Evolutionary conservation across 805 yeast species (phyloP), one percentile per base, ranked within the genome.

Genomic region (Cyberlindnera amylophila): DNA sequence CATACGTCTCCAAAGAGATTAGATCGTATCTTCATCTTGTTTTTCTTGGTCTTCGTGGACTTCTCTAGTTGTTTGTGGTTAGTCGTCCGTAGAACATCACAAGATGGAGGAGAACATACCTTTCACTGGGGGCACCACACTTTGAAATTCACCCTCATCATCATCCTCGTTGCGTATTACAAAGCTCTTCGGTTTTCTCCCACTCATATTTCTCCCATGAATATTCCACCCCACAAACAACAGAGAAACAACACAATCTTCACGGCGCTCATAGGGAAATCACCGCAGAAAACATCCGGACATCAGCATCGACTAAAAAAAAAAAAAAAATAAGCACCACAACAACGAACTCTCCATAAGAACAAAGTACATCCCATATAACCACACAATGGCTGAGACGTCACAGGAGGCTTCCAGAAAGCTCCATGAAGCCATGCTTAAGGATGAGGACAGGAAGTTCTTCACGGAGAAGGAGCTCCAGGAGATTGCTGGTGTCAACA

Each of bases 381-480:
- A 32, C 24, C 21, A 31, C 11, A 26, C 17, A 9, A 33, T 14
- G 29, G 19, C 23, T 8, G 24, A 21, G 8, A 23, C n/a, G n/a
- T 19, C 13, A 9, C 39, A 35, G 33, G 40, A 30, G 12, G 26
- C 24, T 27, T 45, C 48, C 12, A 21, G 67, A 44, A 62, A 59
- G 39, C 72, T 89, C 43, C 90, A 89, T 57, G 63, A 59, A 39
- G 68, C 70, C 47, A 88, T 89, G 95, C 63, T 77, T 48, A 70
- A 66, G 44, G 62, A 66, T 31, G 71, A 74, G 0, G 53, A 74
- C 0, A 66, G 72, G 17, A 69, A 75, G 12, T 60, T 81, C 26
- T 89, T 73, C 62, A 63, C 80, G 6, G 96, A 89, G 62, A 70
- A 69, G 2, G 95, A 88, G 55, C 72, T 91, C 41, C 77, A 75